Base-by-base conservation (phyloP, 441 rosid species). In the Pelargonium myrrhifolium region DNA sequence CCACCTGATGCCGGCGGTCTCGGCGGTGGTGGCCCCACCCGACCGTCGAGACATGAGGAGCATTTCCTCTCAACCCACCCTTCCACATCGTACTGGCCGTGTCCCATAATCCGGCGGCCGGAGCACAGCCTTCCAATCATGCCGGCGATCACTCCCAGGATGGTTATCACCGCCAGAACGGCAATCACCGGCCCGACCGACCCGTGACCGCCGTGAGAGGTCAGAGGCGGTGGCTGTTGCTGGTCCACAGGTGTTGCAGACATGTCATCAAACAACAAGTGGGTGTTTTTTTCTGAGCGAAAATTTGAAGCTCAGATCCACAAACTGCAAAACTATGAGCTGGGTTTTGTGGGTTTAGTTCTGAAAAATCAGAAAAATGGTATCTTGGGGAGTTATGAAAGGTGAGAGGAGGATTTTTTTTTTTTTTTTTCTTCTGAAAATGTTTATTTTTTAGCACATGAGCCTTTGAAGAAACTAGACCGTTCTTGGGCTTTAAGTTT, bases 161-260 rank as follows among this genome's bases (percentile, higher is more conserved):
- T 66, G 9, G 80, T 79, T 65, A 87, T 81, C 73, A 81, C 85
- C 8, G 85, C 85, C 4, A 87, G 79, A 24, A 87, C 85, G 21
- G 81, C 90, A 66, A 87, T 83, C n/a, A 86, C 83, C 6, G 90
- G 77, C 21, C 93, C 90, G n/a, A 86, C 80, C 37, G 89, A 85
- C 64, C 86, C 87, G 65, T 76, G 79, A 40, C 78, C 82, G 22
- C 77, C 11, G 65, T 45, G 76, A 53, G 73, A 56, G 3, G 84
- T 78, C 62, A 66, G 3, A 1, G 84, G 68, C 14, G 86, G 85
- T 39, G 80, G 18, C 21, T 51, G 77, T 55, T 75, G 85, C 28
- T 69, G 83, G 69, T 80, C 79, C 9, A 70, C 65, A 18, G 82
- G 71, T 11, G 85, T 78, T 6, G 82, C 60, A 40, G 89, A 78